Evolutionary conservation across 1,284 basidiomycete species (phyloP), one percentile per base, ranked within the genome.

Genomic region (Rhizoctonia solani): DNA sequence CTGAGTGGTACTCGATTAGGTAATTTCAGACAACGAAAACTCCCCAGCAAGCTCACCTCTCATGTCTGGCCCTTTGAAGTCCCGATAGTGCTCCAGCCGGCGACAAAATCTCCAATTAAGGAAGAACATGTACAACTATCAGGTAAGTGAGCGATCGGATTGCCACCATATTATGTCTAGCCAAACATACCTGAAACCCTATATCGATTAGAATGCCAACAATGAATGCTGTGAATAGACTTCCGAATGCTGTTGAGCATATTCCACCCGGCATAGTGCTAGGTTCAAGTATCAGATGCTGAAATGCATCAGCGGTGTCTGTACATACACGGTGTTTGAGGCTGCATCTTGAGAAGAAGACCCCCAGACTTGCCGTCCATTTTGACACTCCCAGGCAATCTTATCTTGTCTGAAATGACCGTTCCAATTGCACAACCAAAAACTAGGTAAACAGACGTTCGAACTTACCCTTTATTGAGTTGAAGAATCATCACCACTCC

Each of bases 401-500:
- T 90, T 86, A 78, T 84, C 82, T 75, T 87, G 82, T 69, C 87
- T 88, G 76, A 54, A 67, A n/a, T n/a, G n/a, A n/a, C n/a, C n/a
- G n/a, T n/a, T n/a, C n/a, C n/a, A n/a, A n/a, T n/a, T n/a, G n/a
- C n/a, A n/a, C n/a, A n/a, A n/a, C n/a, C n/a, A n/a, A n/a, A n/a
- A n/a, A n/a, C n/a, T n/a, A n/a, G n/a, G n/a, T n/a, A n/a, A n/a
- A n/a, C n/a, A n/a, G n/a, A n/a, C n/a, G n/a, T n/a, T n/a, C n/a
- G 42, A 49, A 76, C 85, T 77, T 77, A 87, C 86, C 85, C 85
- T 76, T 86, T 81, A 74, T 87, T 81, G 69, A 89, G 82, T 76
- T 88, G 79, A 76, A 88, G 84, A 75, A 89, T 87, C 86, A 91
- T 91, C 70, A 89, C 75, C 72, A 87, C 86, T 41, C 85, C 87